Evolutionary conservation across 2,329 filamentous ascomycete species (phyloP), one percentile per base, ranked within the genome.

Genomic region (Fusarium musae): DNA sequence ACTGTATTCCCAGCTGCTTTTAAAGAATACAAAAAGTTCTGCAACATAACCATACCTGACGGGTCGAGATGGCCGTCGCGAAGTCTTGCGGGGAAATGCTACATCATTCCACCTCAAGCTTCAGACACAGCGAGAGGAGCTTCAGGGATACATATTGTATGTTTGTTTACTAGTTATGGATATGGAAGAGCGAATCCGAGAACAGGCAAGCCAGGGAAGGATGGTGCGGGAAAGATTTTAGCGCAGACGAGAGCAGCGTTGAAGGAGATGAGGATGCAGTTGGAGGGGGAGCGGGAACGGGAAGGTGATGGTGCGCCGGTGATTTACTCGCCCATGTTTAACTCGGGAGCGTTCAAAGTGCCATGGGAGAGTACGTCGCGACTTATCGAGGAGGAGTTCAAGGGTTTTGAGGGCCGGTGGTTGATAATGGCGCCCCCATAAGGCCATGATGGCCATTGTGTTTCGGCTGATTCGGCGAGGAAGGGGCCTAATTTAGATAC

Each of bases 51-150:
- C n/a, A 77, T 72, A 43, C 32, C 66, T 7, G 46, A 63, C 36
- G 21, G 58, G 2, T 58, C 57, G 19, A 65, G 52, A n/a, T 75
- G 73, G 76, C 75, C 66, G 21, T 67, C 67, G 2, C 62, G 47
- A 49, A 74, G 52, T 36, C 69, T 80, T 9, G 69, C 67, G 11
- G 80, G 80, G 9, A 73, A 50, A 32, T 79, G 79, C 46, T 74
- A 78, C 40, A 73, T 81, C 30, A 79, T 81, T 54, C 74, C 79
- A 11, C 66, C 78, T 32, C 79, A 80, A 43, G 39, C 67, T 6
- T 56, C 59, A 16, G 77, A 80, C 43, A 61, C 71, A 0, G 66
- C 63, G 1, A 62, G 52, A 3, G 77, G 79, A 23, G 73, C 76
- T 1, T 75, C 79, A 2, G 68, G n/a, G 9, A 30, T 76, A 28